A percentile compares a stretch with the other conserved stretches of the same genome.
These are phyloP conservation scores for Colletotrichum sp. DNA, from an alignment of 2,329 filamentous ascomycete species.

Conservation along the genomic window DNA sequence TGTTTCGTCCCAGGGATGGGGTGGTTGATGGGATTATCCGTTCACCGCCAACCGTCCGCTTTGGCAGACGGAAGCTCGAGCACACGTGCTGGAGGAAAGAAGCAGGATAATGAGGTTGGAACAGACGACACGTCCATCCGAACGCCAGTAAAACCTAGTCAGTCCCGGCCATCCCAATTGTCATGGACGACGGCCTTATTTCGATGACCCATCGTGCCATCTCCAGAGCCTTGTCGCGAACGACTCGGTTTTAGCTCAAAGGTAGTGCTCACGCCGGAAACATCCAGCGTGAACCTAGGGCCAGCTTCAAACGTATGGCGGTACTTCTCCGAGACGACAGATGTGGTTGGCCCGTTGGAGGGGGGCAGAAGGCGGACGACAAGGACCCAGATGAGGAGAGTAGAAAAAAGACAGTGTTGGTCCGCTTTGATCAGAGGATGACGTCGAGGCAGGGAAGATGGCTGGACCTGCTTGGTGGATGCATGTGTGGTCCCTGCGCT, in stretches of 20 bases:
- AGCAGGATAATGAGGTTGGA: not conserved
- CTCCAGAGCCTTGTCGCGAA: not conserved
- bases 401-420: not conserved
- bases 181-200: not conserved
- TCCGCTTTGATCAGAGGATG: constrained; percentile 1
- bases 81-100: not conserved
- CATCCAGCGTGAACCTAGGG: not conserved
- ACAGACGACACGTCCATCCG: not conserved
- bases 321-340: not conserved
- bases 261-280: not conserved
- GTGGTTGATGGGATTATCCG: not conserved
- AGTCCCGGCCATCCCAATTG: not conserved
- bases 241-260: not conserved
- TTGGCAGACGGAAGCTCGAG: not conserved
- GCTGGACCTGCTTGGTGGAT: not conserved
- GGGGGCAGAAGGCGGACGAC: not conserved
- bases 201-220: not conserved
- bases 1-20: not conserved
- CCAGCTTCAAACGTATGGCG: not conserved
- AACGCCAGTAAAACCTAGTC: not conserved
- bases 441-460: constrained; percentile 2
- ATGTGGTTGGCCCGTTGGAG: not conserved
- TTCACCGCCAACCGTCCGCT: not conserved
- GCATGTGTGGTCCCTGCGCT: not conserved
- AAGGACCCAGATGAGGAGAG: not conserved